Evolutionary conservation across 148 eudicot species (phyloP), one percentile per base, ranked within the genome.

Genomic region (Rhododendron molle): DNA sequence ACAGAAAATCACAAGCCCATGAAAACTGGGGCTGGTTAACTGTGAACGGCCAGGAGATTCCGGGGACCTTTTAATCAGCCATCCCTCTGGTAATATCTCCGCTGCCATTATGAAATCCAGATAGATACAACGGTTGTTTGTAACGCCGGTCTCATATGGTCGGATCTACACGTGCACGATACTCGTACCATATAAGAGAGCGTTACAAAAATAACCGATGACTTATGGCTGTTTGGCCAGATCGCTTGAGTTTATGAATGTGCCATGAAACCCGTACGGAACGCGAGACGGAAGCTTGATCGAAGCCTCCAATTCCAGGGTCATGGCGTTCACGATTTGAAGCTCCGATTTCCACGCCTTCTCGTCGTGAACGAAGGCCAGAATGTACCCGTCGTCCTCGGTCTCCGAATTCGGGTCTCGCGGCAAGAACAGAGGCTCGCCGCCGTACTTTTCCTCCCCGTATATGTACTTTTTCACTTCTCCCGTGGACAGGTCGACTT

Each of bases 191-290:
- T 21, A 21, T 23, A 8, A 60, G 26, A 60, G 1, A 8, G 67
- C 12, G 67, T 8, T 23, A 23, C 3, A 56, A 18, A 56, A 18
- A 56, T 56, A 56, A 56, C 16, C 12, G 21, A 58, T 62, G 12
- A 9, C 65, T 40, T 82, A 85, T 0, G 77, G 87, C 65, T 88
- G 90, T 0, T 76, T 73, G 58, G 88, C 85, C 44, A 88, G 26
- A 30, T 88, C 90, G 13, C 74, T 67, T 2, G 86, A 62, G 46
- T 82, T 86, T 8, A 89, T 84, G 73, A 86, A 89, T 16, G 90
- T 89, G 13, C 90, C 90, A 67, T 89, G 90, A 54, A 89, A 89
- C 28, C 90, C 90, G 10, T 89, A 89, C 0, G 90, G 90, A 2
- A 89, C 90, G 21, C 88, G 77, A 12, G 90, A 89, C 20, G 90